phyloP scores from a whole-genome alignment of 495 filamentous ascomycete genomes.

The Talaromyces nanjingensis region DNA sequence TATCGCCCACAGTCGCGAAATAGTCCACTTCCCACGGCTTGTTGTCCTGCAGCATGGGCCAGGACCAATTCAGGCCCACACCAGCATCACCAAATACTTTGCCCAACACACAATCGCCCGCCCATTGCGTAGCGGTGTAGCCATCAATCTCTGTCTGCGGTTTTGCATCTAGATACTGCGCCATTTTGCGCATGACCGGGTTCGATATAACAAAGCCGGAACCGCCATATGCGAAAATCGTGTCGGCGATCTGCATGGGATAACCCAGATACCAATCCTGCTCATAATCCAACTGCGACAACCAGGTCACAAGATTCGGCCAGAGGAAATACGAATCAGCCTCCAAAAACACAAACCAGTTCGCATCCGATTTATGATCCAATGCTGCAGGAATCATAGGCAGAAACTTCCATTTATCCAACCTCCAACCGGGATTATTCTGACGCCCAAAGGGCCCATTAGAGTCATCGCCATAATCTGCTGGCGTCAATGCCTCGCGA shows the following conservation, averaged over 20 bases:
- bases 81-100: constrained; percentile 31
- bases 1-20: constrained; percentile 31
- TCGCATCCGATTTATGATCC: constrained; percentile 37
- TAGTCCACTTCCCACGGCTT: constrained; percentile 32
- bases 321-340: constrained; percentile 62
- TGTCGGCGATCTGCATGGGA: constrained; percentile 37
- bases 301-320: constrained; percentile 53
- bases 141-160: constrained; percentile 22
- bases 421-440: constrained; percentile 49
- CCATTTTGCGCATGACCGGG: constrained; percentile 24
- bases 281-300: constrained; percentile 40
- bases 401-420: constrained; percentile 69
- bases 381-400: constrained; percentile 55
- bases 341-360: constrained; percentile 66
- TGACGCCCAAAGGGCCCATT: constrained; percentile 30
- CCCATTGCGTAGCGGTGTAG: constrained; percentile 27
- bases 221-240: constrained; percentile 59
- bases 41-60: constrained; percentile 32
- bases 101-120: constrained; percentile 39
- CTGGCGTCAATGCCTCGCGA: constrained; percentile 24
- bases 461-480: constrained; percentile 22
- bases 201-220: constrained; percentile 51
- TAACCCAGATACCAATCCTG: constrained; percentile 48
- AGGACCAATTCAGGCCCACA: constrained; percentile 27
- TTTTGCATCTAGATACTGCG: constrained; percentile 11